Conservation (phyloP, 495 filamentous ascomycete species). For the Trichoderma gamsii region DNA sequence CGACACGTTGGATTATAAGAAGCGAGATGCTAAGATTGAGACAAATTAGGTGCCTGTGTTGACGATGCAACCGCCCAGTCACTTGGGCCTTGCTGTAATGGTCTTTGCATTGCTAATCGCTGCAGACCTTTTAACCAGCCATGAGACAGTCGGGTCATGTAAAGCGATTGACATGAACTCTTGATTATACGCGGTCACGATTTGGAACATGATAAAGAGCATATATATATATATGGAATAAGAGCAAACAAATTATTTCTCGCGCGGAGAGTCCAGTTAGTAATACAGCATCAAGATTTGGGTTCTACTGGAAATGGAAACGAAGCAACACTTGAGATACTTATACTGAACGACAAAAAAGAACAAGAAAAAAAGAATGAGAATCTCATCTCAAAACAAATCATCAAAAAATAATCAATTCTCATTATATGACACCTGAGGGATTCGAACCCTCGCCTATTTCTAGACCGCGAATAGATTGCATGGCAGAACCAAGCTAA, state of each 20-base stretch:
- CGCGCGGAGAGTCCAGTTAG: too few species aligned
- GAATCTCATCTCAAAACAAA: background rate
- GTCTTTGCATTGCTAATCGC: background rate
- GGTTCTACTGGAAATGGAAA: too few species aligned
- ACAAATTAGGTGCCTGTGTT: background rate
- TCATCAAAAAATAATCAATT: background rate
- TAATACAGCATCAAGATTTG: too few species aligned
- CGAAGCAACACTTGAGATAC: too few species aligned
- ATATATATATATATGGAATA: too few species aligned
- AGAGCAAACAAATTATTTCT: too few species aligned
- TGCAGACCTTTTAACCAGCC: conserved; percentile 4
- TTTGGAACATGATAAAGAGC: background rate
- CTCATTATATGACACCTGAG: background rate
- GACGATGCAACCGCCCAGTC: background rate
- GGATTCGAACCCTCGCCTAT: conserved; percentile 14
- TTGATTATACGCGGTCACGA: background rate
- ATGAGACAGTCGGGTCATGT: background rate
- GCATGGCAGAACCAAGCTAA: too few species aligned
- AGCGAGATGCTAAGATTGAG: too few species aligned
- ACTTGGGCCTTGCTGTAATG: conserved; percentile 12
- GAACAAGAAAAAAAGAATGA: too few species aligned
- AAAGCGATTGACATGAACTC: background rate
- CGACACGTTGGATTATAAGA: background rate
- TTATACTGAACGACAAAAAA: too few species aligned
- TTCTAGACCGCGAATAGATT: conserved; percentile 6